Evolutionary conservation across 768 basidiomycete species (phyloP).

Genomic region (Tulasnella sp.): DNA sequence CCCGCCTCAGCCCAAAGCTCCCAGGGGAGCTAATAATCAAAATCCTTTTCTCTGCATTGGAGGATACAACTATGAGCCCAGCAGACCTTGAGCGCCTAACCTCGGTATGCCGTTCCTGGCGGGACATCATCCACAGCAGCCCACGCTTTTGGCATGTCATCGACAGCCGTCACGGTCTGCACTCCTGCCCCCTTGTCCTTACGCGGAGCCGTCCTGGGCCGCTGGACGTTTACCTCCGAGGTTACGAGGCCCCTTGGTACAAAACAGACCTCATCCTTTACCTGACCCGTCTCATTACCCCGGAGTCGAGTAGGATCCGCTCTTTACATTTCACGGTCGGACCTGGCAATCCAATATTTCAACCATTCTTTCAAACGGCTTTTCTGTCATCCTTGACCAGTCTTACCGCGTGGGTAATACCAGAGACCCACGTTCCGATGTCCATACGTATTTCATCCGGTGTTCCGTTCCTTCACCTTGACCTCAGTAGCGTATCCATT

Average conservation of each 20-base stretch:
- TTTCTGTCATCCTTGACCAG: too few relatives aligned
- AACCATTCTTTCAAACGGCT: too few relatives aligned
- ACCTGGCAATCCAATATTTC: neutral
- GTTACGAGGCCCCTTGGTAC: too few relatives aligned
- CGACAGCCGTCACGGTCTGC: neutral
- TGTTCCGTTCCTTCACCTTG: neutral
- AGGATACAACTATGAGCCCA: neutral
- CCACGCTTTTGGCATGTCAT: neutral
- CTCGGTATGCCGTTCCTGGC: neutral
- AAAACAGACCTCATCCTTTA: neutral
- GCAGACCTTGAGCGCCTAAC: neutral
- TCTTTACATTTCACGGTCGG: neutral
- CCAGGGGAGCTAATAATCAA: neutral
- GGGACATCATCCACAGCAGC: neutral
- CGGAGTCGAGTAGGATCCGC: neutral
- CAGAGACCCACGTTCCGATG: neutral
- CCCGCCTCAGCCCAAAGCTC: neutral
- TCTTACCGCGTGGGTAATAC: too few relatives aligned
- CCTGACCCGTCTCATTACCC: neutral
- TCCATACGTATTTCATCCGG: neutral
- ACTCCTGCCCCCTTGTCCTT: neutral
- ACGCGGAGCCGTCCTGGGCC: neutral
- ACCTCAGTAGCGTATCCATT: neutral
- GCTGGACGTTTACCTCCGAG: neutral
- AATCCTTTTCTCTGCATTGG: neutral